Conservation (phyloP, 495 filamentous ascomycete species). For the Neurospora africana region DNA sequence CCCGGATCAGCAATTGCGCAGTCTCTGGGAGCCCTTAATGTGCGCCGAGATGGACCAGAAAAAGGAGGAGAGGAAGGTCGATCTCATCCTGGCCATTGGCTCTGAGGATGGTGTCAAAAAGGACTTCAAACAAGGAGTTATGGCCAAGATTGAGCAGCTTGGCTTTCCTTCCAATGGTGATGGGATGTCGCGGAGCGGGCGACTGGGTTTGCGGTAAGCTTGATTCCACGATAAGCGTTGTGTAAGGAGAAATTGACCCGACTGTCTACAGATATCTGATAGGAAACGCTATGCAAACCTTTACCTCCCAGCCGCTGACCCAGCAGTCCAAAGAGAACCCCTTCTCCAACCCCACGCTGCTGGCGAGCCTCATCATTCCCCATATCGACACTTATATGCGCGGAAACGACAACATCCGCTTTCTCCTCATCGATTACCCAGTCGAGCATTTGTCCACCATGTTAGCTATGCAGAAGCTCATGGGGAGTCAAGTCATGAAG, state of each 20-base stretch:
- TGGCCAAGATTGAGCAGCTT: slow-evolving; percentile 31
- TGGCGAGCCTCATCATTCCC: slow-evolving; percentile 35
- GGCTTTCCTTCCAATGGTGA: slow-evolving; percentile 20
- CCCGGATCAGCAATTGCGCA: slow-evolving; percentile 23
- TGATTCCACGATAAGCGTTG: neutral
- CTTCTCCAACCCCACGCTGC: slow-evolving; percentile 30
- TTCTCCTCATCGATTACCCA: slow-evolving; percentile 38
- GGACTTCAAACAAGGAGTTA: slow-evolving; percentile 22
- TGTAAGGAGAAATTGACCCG: neutral
- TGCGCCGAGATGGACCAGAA: slow-evolving; percentile 10
- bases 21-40: slow-evolving; percentile 32
- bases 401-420: slow-evolving; percentile 26
- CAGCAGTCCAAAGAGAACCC: slow-evolving; percentile 36
- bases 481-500: slow-evolving; percentile 32
- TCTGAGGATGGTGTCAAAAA: slow-evolving; percentile 28
- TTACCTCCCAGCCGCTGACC: slow-evolving; percentile 32
- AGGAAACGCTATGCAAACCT: slow-evolving; percentile 38
- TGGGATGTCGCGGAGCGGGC: slow-evolving; percentile 27
- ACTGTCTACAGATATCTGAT: slow-evolving; percentile 28
- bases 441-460: slow-evolving; percentile 35
- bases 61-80: slow-evolving; percentile 19
- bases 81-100: slow-evolving; percentile 36
- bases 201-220: slow-evolving; percentile 32
- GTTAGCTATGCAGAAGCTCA: slow-evolving; percentile 30
- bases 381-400: slow-evolving; percentile 36